Percentiles rank a stretch among this genome's conserved stretches.
Conservation (phyloP, 2,329 filamentous ascomycete genomes). For the Saccharata proteae region DNA sequence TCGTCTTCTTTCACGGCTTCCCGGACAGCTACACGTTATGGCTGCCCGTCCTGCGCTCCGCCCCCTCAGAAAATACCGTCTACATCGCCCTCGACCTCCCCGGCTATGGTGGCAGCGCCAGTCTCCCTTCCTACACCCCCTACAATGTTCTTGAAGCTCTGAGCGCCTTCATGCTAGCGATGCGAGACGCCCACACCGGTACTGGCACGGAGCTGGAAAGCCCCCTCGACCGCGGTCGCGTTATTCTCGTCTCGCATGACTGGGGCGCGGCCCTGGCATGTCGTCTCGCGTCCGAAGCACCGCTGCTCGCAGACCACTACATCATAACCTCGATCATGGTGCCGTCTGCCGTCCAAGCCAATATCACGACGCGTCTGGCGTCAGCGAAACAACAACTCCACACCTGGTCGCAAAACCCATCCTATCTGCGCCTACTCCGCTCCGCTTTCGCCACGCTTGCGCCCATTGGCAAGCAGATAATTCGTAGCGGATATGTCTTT, state of each 20-base stretch:
- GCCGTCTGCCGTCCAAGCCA: conserved; percentile 6
- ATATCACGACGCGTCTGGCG: conserved; percentile 17
- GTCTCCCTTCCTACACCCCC: conserved; percentile 36
- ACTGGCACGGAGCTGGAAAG: not conserved
- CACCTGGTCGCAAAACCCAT: conserved; percentile 33
- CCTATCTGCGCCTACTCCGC: conserved; percentile 32
- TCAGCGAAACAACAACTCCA: conserved; percentile 39
- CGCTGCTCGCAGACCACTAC: conserved; percentile 42
- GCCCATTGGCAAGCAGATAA: conserved; percentile 37
- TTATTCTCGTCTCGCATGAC: conserved; percentile 41
- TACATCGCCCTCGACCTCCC: conserved; percentile 46
- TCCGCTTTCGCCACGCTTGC: conserved; percentile 31
- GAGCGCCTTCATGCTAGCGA: conserved; percentile 39
- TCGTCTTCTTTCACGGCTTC: conserved; percentile 48
- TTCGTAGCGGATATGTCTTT: conserved; percentile 43
- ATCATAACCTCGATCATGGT: conserved; percentile 41
- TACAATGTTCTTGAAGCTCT: conserved; percentile 41
- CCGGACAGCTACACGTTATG: conserved; percentile 47
- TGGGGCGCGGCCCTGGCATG: conserved; percentile 43
- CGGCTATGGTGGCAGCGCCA: conserved; percentile 46
- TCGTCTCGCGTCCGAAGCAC: conserved; percentile 47
- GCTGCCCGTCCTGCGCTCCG: conserved; percentile 24
- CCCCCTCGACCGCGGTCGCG: conserved; percentile 13
- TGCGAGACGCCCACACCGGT: conserved; percentile 33
- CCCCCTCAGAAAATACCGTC: conserved; percentile 27